phyloP scores from a whole-genome alignment of 805 yeast species.

The Teunomyces funiuensis region DNA sequence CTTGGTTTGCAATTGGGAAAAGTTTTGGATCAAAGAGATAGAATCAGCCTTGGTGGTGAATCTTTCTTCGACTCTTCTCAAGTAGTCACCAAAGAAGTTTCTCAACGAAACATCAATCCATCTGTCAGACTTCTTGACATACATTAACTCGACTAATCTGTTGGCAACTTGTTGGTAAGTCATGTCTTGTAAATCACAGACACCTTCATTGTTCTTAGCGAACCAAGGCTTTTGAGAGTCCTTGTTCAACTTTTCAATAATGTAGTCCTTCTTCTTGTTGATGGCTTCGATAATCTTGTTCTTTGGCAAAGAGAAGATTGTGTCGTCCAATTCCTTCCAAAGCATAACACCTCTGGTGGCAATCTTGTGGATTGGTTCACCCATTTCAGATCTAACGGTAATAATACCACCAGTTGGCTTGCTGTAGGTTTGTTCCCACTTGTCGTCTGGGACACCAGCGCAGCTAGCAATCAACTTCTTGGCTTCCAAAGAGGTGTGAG shows the following conservation, averaged over 20 bases:
- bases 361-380: constrained; percentile 98
- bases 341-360: constrained; percentile 97
- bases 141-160: constrained; percentile 86
- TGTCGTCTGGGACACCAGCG: constrained; percentile 80
- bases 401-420: constrained; percentile 96
- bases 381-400: constrained; percentile 98
- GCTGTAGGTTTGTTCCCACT: constrained; percentile 95
- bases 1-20: constrained; percentile 54
- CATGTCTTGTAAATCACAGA: constrained; percentile 92
- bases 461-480: constrained; percentile 88
- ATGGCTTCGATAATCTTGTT: constrained; percentile 80
- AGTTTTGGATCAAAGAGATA: constrained; percentile 72
- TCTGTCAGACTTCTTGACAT: constrained; percentile 68
- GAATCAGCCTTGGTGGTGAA: constrained; percentile 58
- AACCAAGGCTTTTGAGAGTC: constrained; percentile 99
- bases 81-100: constrained; percentile 80
- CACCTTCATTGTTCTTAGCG: constrained; percentile 73
- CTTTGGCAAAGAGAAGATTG: constrained; percentile 89
- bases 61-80: constrained; percentile 97
- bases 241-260: constrained; percentile 80
- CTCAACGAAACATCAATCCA: constrained; percentile 90
- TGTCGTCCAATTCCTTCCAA: constrained; percentile 97
- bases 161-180: constrained; percentile 88
- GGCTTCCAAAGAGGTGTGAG: constrained; percentile 90
- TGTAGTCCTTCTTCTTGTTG: constrained; percentile 79